Evolutionary conservation across 2,329 filamentous ascomycete genomes (phyloP).

Genomic region (Pseudomassariella vexata): DNA sequence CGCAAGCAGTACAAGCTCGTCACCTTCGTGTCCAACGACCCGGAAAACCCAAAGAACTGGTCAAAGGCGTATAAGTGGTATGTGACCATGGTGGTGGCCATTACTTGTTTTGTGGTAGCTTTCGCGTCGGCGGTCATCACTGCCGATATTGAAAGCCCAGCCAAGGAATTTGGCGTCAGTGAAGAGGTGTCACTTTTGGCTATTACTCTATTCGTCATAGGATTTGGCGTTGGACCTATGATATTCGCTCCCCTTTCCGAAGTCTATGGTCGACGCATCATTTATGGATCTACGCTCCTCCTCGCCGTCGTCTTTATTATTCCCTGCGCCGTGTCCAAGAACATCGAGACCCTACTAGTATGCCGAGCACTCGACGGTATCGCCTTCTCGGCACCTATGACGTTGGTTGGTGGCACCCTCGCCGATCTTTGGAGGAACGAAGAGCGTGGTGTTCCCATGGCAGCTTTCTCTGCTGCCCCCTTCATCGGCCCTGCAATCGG

Average conservation of each 20-base stretch:
- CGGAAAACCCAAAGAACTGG: conserved; percentile 83
- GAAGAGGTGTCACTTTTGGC: conserved; percentile 67
- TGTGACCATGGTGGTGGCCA: conserved; percentile 76
- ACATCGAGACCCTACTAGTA: conserved; percentile 70
- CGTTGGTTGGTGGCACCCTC: conserved; percentile 74
- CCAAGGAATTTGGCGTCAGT: conserved; percentile 59
- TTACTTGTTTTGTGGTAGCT: conserved; percentile 69
- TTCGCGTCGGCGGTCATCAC: conserved; percentile 72
- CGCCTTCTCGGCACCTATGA: conserved; percentile 82
- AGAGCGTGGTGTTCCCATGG: conserved; percentile 82
- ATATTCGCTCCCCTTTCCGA: conserved; percentile 74
- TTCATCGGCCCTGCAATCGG: conserved; percentile 78
- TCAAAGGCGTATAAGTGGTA: conserved; percentile 74
- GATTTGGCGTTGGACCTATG: conserved; percentile 79
- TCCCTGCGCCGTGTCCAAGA: conserved; percentile 70
- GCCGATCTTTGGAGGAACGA: conserved; percentile 82
- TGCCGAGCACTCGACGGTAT: conserved; percentile 76
- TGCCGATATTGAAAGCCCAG: conserved; percentile 62
- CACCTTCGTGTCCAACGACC: conserved; percentile 62
- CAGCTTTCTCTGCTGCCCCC: conserved; percentile 75
- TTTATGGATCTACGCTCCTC: conserved; percentile 64
- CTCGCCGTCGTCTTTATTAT: conserved; percentile 75
- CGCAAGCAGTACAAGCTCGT: conserved; percentile 43
- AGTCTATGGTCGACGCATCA: conserved; percentile 63
- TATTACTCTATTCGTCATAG: conserved; percentile 73